A percentile compares a stretch with the other conserved stretches of the same genome.
These are phyloP conservation scores for Sporothrix schenckii DNA, from an alignment of 2,329 filamentous ascomycete genomes.

Conservation along the genomic window DNA sequence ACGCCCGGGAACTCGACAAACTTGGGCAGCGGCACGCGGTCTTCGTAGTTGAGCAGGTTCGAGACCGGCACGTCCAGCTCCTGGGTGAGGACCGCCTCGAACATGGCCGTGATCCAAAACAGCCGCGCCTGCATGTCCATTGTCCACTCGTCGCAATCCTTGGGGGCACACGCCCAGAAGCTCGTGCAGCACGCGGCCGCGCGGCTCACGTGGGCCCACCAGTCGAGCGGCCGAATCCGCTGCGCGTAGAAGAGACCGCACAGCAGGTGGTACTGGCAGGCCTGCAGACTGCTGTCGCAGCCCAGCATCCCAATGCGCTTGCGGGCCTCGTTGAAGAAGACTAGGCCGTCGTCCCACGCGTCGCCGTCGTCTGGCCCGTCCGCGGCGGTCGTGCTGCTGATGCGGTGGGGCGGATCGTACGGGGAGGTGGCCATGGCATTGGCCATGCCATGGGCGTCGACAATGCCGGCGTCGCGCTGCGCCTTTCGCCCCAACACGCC, in stretches of 20 bases:
- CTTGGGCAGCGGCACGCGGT: slow-evolving; percentile 56
- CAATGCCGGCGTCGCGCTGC: slow-evolving; percentile 54
- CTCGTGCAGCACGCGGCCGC: slow-evolving; percentile 54
- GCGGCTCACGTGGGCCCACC: slow-evolving; percentile 57
- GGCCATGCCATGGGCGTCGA: slow-evolving; percentile 40
- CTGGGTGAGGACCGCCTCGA: slow-evolving; percentile 58
- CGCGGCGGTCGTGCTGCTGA: not conserved
- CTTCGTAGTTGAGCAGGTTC: slow-evolving; percentile 54
- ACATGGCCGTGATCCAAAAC: slow-evolving; percentile 60
- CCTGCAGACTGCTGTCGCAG: slow-evolving; percentile 48
- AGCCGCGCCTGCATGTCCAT: slow-evolving; percentile 59
- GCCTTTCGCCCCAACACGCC: slow-evolving; percentile 55
- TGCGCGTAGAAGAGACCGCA: slow-evolving; percentile 53
- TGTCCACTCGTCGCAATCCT: slow-evolving; percentile 55
- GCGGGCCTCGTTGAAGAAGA: slow-evolving; percentile 58
- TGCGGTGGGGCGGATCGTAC: not conserved
- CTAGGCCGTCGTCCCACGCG: slow-evolving; percentile 44
- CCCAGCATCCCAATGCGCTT: slow-evolving; percentile 49
- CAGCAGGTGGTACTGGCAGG: slow-evolving; percentile 57
- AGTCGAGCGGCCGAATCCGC: slow-evolving; percentile 56
- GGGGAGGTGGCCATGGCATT: not conserved
- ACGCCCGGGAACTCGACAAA: slow-evolving; percentile 44
- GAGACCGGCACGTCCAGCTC: slow-evolving; percentile 57
- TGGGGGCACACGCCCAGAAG: slow-evolving; percentile 50
- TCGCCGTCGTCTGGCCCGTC: slow-evolving; percentile 19